These are phyloP conservation scores for Aspergillus pseudoviridinutans DNA, from an alignment of 2,329 filamentous ascomycete species.

Conservation along the genomic window DNA sequence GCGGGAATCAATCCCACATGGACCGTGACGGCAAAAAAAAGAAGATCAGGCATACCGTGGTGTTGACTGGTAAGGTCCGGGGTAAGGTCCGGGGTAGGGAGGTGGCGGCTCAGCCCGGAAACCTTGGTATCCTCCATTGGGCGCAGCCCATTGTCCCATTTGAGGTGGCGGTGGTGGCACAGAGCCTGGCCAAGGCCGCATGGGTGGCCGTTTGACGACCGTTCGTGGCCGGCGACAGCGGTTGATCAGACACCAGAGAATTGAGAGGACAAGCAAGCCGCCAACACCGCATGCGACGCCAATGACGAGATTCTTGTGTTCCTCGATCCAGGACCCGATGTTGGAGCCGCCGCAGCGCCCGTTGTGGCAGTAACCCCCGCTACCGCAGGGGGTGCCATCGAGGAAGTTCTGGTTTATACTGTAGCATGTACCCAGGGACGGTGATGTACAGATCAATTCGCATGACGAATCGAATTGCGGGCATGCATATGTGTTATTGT, in stretches of 20 bases:
- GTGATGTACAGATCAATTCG: slow-evolving; percentile 69
- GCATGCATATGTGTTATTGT: slow-evolving; percentile 78
- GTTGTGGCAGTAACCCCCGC: slow-evolving; percentile 73
- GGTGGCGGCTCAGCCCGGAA: slow-evolving; percentile 18
- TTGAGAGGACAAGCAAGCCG: slow-evolving; percentile 63
- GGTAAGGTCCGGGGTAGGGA: slow-evolving; percentile 15
- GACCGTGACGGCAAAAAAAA: slow-evolving; percentile 2
- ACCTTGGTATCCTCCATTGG: slow-evolving; percentile 22
- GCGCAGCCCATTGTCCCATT: slow-evolving; percentile 21
- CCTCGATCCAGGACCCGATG: slow-evolving; percentile 69
- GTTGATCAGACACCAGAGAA: slow-evolving; percentile 64
- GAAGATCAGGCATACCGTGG: slow-evolving; percentile 24
- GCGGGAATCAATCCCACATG: background rate
- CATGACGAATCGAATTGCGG: slow-evolving; percentile 60
- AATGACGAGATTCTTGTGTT: slow-evolving; percentile 78
- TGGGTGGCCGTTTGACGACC: slow-evolving; percentile 14
- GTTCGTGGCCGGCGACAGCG: slow-evolving; percentile 48
- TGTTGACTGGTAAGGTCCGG: slow-evolving; percentile 4
- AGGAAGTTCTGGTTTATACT: slow-evolving; percentile 82
- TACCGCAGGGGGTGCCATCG: slow-evolving; percentile 81
- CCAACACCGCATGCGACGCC: slow-evolving; percentile 70
- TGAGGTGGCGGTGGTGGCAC: slow-evolving; percentile 12
- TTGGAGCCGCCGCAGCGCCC: slow-evolving; percentile 73
- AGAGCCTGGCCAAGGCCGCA: slow-evolving; percentile 5
- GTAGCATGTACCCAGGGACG: slow-evolving; percentile 65